Conservation (phyloP, 306 rosid genomes). For the Prunus mongolica region DNA sequence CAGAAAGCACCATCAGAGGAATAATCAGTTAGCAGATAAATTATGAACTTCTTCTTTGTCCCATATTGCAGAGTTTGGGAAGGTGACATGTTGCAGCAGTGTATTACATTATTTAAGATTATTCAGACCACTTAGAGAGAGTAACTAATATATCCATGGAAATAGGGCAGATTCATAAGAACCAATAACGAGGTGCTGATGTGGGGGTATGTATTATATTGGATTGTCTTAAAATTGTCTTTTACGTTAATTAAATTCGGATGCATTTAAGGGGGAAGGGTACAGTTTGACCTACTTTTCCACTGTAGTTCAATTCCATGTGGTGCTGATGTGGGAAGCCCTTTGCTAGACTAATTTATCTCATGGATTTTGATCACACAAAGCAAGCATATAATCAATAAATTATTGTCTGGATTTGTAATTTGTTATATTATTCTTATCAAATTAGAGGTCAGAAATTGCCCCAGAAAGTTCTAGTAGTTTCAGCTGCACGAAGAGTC, state of each 20-base stretch:
- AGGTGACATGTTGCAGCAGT: neutral
- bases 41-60: slow-evolving; percentile 1
- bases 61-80: neutral
- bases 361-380: too few species aligned
- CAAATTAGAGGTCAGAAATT: neutral
- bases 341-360: too few species aligned
- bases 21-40: neutral
- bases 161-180: neutral
- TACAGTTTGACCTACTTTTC: too few species aligned
- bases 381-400: too few species aligned
- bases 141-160: neutral
- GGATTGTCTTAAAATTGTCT: accelerated
- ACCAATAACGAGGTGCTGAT: neutral
- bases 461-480: neutral
- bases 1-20: slow-evolving; percentile 11
- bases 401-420: neutral
- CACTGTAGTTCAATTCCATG: accelerated
- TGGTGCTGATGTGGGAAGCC: too few species aligned
- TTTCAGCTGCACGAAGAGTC: neutral
- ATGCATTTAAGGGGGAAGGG: accelerated
- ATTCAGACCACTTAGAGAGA: neutral
- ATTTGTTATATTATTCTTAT: neutral
- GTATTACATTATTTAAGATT: neutral
- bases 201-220: too few species aligned
- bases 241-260: accelerated